Evolutionary conservation across 164 flowering plant species (phyloP).

Genomic region (Aristolochia californica): DNA sequence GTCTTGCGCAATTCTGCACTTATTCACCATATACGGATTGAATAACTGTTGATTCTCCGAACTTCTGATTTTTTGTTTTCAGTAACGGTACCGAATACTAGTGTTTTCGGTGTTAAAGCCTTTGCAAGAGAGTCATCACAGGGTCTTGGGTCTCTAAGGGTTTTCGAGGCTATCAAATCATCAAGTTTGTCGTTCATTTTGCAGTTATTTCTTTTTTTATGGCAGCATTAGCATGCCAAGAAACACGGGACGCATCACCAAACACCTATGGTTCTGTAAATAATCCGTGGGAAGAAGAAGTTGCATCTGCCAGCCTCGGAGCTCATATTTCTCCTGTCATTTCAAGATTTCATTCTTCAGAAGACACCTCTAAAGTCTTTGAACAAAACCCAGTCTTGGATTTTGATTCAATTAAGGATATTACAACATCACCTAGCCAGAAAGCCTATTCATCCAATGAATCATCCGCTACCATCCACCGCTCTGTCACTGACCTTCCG

Average conservation of each 20-base stretch:
- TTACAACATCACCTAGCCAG: not conserved
- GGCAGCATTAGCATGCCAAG: slow-evolving; percentile 74
- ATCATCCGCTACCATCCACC: slow-evolving; percentile 7
- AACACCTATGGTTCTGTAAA: slow-evolving; percentile 13
- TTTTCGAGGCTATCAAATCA: too few relatives aligned
- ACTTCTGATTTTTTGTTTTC: too few relatives aligned
- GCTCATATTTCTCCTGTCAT: not conserved
- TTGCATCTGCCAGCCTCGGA: slow-evolving; percentile 2
- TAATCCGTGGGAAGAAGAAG: slow-evolving; percentile 13
- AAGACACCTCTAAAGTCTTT: slow-evolving; percentile 4
- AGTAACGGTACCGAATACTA: too few relatives aligned
- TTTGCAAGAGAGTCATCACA: too few relatives aligned
- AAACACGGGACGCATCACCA: slow-evolving; percentile 11
- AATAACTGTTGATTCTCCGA: too few relatives aligned
- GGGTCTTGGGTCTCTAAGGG: too few relatives aligned
- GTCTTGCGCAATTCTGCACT: too few relatives aligned
- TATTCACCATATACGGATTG: too few relatives aligned
- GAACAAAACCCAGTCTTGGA: slow-evolving; percentile 2
- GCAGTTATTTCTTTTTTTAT: slow-evolving; percentile 27
- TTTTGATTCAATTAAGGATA: slow-evolving; percentile 12
- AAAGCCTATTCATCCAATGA: slow-evolving; percentile 19
- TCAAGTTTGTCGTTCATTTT: not conserved
- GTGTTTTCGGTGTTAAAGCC: too few relatives aligned
- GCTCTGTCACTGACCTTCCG: slow-evolving; percentile 69
- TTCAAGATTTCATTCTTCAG: slow-evolving; percentile 5